Base-by-base conservation (phyloP, 495 filamentous ascomycete species). In the Podospora conica region DNA sequence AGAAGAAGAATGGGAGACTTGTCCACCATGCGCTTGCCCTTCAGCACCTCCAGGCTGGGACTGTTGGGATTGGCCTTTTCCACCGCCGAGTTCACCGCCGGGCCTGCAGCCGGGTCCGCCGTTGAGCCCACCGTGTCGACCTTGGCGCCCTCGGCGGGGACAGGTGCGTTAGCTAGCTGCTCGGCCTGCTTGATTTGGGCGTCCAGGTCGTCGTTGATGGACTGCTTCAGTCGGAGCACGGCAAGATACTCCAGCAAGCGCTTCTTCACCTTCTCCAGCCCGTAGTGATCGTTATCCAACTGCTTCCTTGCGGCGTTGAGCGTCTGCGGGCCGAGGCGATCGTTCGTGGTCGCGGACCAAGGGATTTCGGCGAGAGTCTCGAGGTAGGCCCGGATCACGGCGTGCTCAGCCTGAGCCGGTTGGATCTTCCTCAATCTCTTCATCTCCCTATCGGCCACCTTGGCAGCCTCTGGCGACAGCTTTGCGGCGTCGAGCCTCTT, bases 201-300 rank as follows among this genome's bases (percentile, higher is more conserved):
- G 56, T 97, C 89, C 7, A 96, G 81, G 60, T 89, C 88, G 48
- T 86, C 79, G 62, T 97, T 97, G 66, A 91, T 88, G 18, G 89
- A 85, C 73, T 96, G 93, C 84, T 98, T 99, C 65, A 99, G 79
- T 64, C 93, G 89, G 27, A 99, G 82, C 25, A 99, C 96, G 18
- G 96, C 96, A 20, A 99, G 85, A 73, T 99, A 99, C 73, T 98
- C 96, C 7, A 98, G 80, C 20, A 99, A 77, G 55, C 96, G 83
- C 83, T 96, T 98, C 84, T 99, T 99, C 70, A 98, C 95, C 77
- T 95, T 95, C 69, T 98, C 91, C 22, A 99, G 81, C 3, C 96
- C 96, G 68, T 98, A 98, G 74, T 99, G 96, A 75, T 98, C 96
- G 61, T 96, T 88, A 72, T 99, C 91, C 25, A 99, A 82, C 75